Evolutionary conservation across 2,329 filamentous ascomycete species (phyloP).

Genomic region (Hypoxylon sp.): DNA sequence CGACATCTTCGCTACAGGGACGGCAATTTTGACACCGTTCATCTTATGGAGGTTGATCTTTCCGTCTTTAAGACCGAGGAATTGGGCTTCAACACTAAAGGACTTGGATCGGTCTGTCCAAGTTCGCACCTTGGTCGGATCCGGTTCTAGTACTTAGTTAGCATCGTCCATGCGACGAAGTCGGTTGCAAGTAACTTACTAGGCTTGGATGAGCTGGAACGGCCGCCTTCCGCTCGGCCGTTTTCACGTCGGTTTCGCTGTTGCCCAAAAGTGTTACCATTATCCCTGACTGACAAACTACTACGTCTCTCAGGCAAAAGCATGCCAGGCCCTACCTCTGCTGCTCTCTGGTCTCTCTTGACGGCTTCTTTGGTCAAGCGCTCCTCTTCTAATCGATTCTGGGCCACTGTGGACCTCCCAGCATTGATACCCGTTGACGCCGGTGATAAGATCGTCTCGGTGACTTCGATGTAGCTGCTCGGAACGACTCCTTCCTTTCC

Average conservation of each 20-base stretch:
- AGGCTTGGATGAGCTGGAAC: constrained; percentile 73
- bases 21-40: constrained; percentile 98
- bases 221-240: constrained; percentile 69
- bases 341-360: constrained; percentile 74
- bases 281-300: constrained; percentile 78
- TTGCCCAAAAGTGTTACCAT: constrained; percentile 76
- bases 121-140: constrained; percentile 84
- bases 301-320: constrained; percentile 83
- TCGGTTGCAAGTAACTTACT: constrained; percentile 72
- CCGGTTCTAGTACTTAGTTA: constrained; percentile 74
- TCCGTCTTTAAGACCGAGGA: constrained; percentile 92
- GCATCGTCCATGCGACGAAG: constrained; percentile 37
- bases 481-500: constrained; percentile 96
- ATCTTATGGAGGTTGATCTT: constrained; percentile 98
- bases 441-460: constrained; percentile 72
- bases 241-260: constrained; percentile 81
- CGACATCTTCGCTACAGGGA: constrained; percentile 96
- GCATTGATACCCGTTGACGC: constrained; percentile 66
- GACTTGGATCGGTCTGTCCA: constrained; percentile 97
- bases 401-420: constrained; percentile 78
- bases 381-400: constrained; percentile 84
- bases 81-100: constrained; percentile 97
- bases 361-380: constrained; percentile 85
- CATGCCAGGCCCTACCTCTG: constrained; percentile 84
- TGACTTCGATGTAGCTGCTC: constrained; percentile 94